Evolutionary conservation across 495 filamentous ascomycete genomes (phyloP), one percentile per base, ranked within the genome.

Genomic region (Xylaria scruposa): DNA sequence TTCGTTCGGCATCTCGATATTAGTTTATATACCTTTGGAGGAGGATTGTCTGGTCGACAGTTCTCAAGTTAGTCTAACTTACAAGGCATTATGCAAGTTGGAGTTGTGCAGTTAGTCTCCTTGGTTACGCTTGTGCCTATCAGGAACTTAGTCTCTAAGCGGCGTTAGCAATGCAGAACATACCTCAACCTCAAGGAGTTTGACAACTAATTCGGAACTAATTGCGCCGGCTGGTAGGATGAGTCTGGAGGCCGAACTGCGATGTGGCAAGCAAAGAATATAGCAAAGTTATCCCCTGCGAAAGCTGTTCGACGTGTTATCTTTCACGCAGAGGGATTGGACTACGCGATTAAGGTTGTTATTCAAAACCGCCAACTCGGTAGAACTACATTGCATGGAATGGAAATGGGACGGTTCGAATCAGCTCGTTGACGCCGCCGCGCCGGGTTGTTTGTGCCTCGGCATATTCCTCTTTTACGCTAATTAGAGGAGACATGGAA

Each of bases 11-110:
- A 33, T 21, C n/a, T 24, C 36, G 13, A 65, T 8, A n/a, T 67
- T 60, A 70, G 67, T 29, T 7, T 53, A 13, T 8, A 13, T n/a
- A 19, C 4, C 29, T 26, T 26, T 0, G 33, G 42, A n/a, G 24
- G 49, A 47, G 4, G 40, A 38, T 26, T 17, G 29, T n/a, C 10
- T 44, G 19, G 8, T 31, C 10, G 7, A 24, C 2, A 42, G n/a
- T 36, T 40, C 19, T 19, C 8, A 17, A 33, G n/a, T 17, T 26
- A 26, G 31, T 8, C 8, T 24, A 13, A 65, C 72, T 56, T 60
- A 73, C 72, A 21, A 59, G 67, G 49, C 71, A 69, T 73, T 15
- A 19, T 63, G 53, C 4, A 31, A 31, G 6, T 54, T 51, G 17
- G 19, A 19, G 31, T n/a, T n/a, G n/a, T 60, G 33, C 21, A 19